Conservation (phyloP, 225 moss, liverwort and hornwort species). For the Polytrichum formosum region DNA sequence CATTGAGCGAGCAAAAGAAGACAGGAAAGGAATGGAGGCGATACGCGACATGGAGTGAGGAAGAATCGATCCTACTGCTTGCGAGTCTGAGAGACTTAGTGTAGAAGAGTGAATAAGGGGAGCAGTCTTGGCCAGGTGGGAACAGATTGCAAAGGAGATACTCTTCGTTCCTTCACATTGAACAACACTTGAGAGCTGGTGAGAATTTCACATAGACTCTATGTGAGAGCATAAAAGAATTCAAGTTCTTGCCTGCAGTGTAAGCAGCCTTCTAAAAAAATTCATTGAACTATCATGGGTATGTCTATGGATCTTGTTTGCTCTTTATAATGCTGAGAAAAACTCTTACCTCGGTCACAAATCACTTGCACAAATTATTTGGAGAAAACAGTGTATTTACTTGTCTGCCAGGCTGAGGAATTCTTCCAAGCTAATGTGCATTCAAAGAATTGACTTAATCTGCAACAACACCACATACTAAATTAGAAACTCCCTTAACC, state of each 20-base stretch:
- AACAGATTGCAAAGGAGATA: constrained; percentile 43
- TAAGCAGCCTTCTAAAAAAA: not conserved
- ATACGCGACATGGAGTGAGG: constrained; percentile 46
- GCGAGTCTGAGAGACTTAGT: constrained; percentile 21
- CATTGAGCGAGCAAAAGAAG: no score
- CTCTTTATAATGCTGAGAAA: no score
- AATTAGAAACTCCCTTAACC: no score
- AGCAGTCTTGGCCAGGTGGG: constrained; percentile 37
- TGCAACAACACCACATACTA: no score
- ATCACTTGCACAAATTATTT: no score
- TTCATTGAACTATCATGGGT: no score
- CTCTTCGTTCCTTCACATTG: constrained; percentile 45
- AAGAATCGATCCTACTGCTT: constrained; percentile 36
- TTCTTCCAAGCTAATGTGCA: no score
- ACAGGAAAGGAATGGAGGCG: constrained; percentile 12
- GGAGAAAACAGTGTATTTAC: no score
- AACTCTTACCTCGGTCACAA: no score
- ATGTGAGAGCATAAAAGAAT: constrained; percentile 8
- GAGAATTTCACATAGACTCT: constrained; percentile 31
- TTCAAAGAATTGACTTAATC: no score
- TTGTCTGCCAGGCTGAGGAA: no score
- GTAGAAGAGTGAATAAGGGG: constrained; percentile 31
- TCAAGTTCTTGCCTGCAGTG: not conserved
- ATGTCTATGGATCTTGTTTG: no score
- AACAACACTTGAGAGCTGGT: constrained; percentile 27